Percentiles rank a stretch among this genome's conserved stretches.
These are phyloP conservation scores for Pleurotus salmoneostramineus DNA, from an alignment of 768 basidiomycete genomes.

Conservation along the genomic window DNA sequence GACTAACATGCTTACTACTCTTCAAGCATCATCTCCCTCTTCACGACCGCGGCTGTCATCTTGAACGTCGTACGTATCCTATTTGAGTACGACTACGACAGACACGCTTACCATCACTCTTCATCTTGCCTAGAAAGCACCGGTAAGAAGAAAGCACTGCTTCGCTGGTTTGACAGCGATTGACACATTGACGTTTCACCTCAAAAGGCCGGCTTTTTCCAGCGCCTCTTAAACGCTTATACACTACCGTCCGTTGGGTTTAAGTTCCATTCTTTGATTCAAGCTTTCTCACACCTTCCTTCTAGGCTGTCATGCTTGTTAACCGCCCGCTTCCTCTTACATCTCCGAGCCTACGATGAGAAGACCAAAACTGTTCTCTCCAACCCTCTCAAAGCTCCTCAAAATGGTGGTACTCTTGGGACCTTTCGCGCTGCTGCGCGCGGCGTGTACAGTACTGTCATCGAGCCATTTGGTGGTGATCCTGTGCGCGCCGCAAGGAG, in stretches of 20 bases:
- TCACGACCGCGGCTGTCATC: slow-evolving; percentile 19
- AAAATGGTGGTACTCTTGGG: neutral
- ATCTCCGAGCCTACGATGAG: slow-evolving; percentile 16
- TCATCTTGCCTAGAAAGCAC: neutral
- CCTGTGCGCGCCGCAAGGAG: too few species aligned
- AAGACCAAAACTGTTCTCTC: neutral
- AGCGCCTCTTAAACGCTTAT: slow-evolving; percentile 9
- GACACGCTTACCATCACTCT: too few species aligned
- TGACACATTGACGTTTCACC: neutral
- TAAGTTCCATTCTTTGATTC: neutral
- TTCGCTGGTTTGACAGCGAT: neutral
- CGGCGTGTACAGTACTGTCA: too few species aligned
- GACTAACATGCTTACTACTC: neutral
- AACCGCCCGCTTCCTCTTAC: slow-evolving; percentile 19
- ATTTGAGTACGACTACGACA: neutral
- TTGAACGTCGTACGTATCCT: slow-evolving; percentile 18
- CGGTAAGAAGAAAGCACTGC: neutral
- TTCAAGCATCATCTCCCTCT: slow-evolving; percentile 17
- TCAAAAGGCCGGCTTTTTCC: slow-evolving; percentile 21
- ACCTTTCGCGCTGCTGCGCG: neutral
- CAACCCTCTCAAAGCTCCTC: neutral
- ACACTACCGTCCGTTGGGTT: neutral
- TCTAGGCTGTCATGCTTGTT: slow-evolving; percentile 16
- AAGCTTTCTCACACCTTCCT: neutral
- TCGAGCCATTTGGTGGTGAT: too few species aligned